phyloP scores from a whole-genome alignment of 192 early-diverging fungal genomes.

The Mortierella claussenii region DNA sequence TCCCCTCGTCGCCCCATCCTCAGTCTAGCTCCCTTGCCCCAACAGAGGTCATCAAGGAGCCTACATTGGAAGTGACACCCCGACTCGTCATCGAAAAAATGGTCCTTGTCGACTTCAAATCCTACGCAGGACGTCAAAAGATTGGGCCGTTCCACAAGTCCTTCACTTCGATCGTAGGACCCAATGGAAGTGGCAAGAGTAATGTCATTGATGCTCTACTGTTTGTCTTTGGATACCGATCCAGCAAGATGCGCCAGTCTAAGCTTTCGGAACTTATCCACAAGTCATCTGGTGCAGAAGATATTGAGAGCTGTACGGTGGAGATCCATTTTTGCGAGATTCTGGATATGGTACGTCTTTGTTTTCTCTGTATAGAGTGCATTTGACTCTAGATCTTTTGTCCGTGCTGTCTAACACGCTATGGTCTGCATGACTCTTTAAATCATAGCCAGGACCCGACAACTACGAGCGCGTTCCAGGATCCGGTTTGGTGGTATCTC shows the following conservation, averaged over 20 bases:
- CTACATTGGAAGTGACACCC: slow-evolving; percentile 22
- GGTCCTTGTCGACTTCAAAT: slow-evolving; percentile 96
- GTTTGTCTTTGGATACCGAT: slow-evolving; percentile 98
- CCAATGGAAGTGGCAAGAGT: slow-evolving; percentile 98
- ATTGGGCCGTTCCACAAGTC: slow-evolving; percentile 98
- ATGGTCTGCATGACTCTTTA: too few species aligned
- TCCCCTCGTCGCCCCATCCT: slow-evolving; percentile 8
- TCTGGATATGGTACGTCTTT: slow-evolving; percentile 72
- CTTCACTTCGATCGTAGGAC: slow-evolving; percentile 88
- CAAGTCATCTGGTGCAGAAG: slow-evolving; percentile 79
- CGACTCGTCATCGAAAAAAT: slow-evolving; percentile 71
- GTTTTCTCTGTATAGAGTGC: too few species aligned
- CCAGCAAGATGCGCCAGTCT: slow-evolving; percentile 97
- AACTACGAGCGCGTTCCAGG: slow-evolving; percentile 68
- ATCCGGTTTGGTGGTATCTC: slow-evolving; percentile 82
- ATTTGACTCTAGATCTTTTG: too few species aligned
- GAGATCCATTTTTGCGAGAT: slow-evolving; percentile 96
- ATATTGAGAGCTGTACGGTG: slow-evolving; percentile 83
- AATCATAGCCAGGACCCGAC: slow-evolving; percentile 66
- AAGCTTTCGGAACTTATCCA: slow-evolving; percentile 96
- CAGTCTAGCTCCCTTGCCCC: slow-evolving; percentile 24
- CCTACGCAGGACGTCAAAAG: slow-evolving; percentile 89
- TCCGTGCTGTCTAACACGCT: too few species aligned
- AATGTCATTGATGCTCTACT: slow-evolving; percentile 98
- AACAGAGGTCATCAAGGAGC: slow-evolving; percentile 17